A percentile compares a stretch with the other conserved stretches of the same genome.
Evolutionary conservation across 306 rosid species (phyloP).

Genomic region (Prunus persica): DNA sequence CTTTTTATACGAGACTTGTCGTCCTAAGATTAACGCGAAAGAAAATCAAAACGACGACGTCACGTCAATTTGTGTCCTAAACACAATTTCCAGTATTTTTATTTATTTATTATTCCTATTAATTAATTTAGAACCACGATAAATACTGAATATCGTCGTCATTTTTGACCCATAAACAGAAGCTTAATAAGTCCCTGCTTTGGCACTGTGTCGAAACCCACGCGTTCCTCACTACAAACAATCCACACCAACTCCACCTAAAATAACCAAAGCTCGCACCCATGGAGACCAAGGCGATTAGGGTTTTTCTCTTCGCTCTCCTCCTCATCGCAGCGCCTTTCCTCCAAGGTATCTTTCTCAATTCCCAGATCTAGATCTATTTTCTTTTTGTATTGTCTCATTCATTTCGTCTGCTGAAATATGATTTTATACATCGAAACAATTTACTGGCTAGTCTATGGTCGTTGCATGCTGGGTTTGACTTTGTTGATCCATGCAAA

Average conservation of each 20-base stretch:
- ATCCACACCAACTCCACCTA: not conserved
- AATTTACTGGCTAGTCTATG: constrained; percentile 1
- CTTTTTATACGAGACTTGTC: no score
- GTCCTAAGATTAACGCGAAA: no score
- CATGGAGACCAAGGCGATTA: constrained; percentile 41
- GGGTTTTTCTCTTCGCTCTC: constrained; percentile 60
- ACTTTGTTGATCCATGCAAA: constrained; percentile 22
- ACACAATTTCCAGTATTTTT: not conserved
- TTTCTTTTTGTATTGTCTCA: not conserved
- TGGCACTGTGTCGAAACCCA: not conserved
- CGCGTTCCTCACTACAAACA: not conserved
- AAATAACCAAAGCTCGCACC: constrained; percentile 36
- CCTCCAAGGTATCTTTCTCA: constrained; percentile 51
- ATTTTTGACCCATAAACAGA: constrained; percentile 11
- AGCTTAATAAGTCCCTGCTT: not conserved
- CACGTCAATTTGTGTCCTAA: not conserved
- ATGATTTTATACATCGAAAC: constrained; percentile 3
- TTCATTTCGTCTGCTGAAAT: not conserved
- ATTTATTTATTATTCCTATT: no score
- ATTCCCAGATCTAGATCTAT: constrained; percentile 57
- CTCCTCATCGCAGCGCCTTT: constrained; percentile 73
- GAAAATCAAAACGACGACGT: no score
- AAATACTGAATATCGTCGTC: not conserved
- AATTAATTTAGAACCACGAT: not conserved
- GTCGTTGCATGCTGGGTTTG: constrained; percentile 35